Base-by-base conservation (phyloP, 768 basidiomycete species). In the Lactarius vividus region DNA sequence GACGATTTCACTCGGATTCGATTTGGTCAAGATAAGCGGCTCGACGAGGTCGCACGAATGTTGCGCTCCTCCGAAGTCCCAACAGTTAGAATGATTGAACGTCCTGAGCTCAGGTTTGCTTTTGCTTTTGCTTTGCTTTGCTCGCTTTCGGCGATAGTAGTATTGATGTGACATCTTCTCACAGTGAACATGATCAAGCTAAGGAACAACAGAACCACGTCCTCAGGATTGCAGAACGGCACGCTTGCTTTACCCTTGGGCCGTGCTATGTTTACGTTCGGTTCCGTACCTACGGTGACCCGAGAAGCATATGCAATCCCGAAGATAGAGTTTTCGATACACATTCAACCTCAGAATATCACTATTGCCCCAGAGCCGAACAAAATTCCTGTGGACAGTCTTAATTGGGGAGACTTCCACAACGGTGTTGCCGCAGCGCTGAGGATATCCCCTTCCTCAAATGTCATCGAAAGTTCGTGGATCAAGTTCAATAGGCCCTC, bases 401-500 rank as follows among this genome's bases (percentile, higher is more conserved):
- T 85, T 6, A 84, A 82, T 59, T 99, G 96, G 97, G 94, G 92
- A n/a, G 92, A 96, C 66, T 99, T 99, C 77, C 95, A 98, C 76
- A 95, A 96, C 69, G 97, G 97, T 11, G 96, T 97, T 0, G 94
- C 94, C 9, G 92, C 94, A 4, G 97, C 90, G 3, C 76, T 99
- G 53, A 87, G 92, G 8, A 86, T 98, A 58, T 87, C 89, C 0
- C 86, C 91, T 0, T 82, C 84, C n/a, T 84, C 88, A 10, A 76
- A 79, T 57, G 86, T 86, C 11, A 84, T 98, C 52, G 94, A 97
- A 74, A 92, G 91, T 72, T 94, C 94, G 0, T 98, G 96, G 93
- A 94, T 97, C 61, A 88, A 90, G 16, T 98, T 96, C 82, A 96
- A 98, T 76, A 92, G 91, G 71, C 96, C 97, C 0, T 83, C 87